A percentile compares a stretch with the other conserved stretches of the same genome.
Evolutionary conservation across 192 early-diverging fungal genomes (phyloP).

Genomic region (Umbelopsis sp.): DNA sequence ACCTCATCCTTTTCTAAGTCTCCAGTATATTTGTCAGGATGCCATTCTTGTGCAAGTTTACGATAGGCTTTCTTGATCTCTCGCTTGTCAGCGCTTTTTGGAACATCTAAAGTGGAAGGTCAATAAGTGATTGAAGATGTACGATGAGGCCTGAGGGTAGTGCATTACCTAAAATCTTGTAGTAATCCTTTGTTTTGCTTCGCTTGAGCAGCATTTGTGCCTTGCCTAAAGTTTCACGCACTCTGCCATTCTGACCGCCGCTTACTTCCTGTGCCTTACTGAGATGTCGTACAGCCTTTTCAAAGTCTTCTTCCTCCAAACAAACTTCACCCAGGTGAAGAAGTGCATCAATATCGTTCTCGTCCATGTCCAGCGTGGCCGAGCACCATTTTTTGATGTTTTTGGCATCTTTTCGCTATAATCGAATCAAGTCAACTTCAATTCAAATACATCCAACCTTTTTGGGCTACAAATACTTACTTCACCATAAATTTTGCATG

Average conservation of each 20-base stretch:
- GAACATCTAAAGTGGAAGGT: constrained; percentile 53
- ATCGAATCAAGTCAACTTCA: neutral
- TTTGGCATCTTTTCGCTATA: constrained; percentile 53
- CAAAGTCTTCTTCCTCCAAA: constrained; percentile 72
- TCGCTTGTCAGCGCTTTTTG: constrained; percentile 66
- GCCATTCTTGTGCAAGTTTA: constrained; percentile 87
- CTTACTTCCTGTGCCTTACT: constrained; percentile 67
- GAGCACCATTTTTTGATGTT: constrained; percentile 69
- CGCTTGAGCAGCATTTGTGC: constrained; percentile 62
- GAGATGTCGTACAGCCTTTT: constrained; percentile 77
- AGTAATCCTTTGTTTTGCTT: constrained; percentile 84
- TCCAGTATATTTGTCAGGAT: constrained; percentile 80
- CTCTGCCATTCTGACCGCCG: constrained; percentile 55
- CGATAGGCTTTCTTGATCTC: constrained; percentile 95
- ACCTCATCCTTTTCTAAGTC: constrained; percentile 78
- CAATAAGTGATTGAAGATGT: neutral
- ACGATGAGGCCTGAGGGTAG: neutral
- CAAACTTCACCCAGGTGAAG: constrained; percentile 70
- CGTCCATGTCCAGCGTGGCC: constrained; percentile 69
- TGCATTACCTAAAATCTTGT: constrained; percentile 76
- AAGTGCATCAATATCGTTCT: constrained; percentile 73
- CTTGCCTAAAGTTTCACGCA: constrained; percentile 58
- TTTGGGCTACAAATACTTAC: constrained; percentile 30
- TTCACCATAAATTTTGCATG: constrained; percentile 65
- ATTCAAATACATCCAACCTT: neutral